Evolutionary conservation across 192 early-diverging fungal species (phyloP).

Genomic region (Cladochytrium replicatum): DNA sequence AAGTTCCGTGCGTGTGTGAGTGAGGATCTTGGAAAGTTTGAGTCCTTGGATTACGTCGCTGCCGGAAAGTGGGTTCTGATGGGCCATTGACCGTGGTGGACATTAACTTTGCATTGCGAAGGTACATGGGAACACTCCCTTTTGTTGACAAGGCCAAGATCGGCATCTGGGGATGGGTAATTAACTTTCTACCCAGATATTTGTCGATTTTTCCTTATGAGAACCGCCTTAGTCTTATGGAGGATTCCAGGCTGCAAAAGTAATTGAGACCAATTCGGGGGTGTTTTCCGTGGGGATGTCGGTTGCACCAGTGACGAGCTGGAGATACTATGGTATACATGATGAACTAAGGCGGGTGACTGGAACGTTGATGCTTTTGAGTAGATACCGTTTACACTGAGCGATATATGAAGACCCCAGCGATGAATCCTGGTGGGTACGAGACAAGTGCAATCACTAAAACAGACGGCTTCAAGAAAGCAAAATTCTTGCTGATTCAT

Average conservation of each 20-base stretch:
- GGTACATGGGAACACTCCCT: slow-evolving; percentile 37
- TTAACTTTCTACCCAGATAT: slow-evolving; percentile 1
- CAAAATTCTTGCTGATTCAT: slow-evolving; percentile 76
- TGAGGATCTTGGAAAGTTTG: slow-evolving; percentile 68
- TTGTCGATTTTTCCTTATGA: background rate
- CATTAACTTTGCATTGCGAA: slow-evolving; percentile 1
- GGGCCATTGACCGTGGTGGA: background rate
- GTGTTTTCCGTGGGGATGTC: slow-evolving; percentile 79
- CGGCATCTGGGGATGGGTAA: slow-evolving; percentile 93
- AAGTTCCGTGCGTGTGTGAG: slow-evolving; percentile 64
- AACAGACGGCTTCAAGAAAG: slow-evolving; percentile 70
- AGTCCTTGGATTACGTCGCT: slow-evolving; percentile 78
- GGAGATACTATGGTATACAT: slow-evolving; percentile 50
- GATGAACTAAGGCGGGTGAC: background rate
- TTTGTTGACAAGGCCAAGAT: slow-evolving; percentile 74
- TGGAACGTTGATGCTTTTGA: slow-evolving; percentile 2
- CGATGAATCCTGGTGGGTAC: slow-evolving; percentile 71
- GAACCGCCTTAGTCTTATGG: slow-evolving; percentile 64
- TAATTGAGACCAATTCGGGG: slow-evolving; percentile 73
- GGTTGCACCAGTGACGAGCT: slow-evolving; percentile 94
- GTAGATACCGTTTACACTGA: slow-evolving; percentile 90
- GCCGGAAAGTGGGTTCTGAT: slow-evolving; percentile 49
- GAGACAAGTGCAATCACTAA: slow-evolving; percentile 59
- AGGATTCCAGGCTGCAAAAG: slow-evolving; percentile 75
- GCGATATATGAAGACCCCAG: slow-evolving; percentile 88